Evolutionary conservation across 2,329 filamentous ascomycete genomes (phyloP).

Genomic region (Delphinella strobiligena): DNA sequence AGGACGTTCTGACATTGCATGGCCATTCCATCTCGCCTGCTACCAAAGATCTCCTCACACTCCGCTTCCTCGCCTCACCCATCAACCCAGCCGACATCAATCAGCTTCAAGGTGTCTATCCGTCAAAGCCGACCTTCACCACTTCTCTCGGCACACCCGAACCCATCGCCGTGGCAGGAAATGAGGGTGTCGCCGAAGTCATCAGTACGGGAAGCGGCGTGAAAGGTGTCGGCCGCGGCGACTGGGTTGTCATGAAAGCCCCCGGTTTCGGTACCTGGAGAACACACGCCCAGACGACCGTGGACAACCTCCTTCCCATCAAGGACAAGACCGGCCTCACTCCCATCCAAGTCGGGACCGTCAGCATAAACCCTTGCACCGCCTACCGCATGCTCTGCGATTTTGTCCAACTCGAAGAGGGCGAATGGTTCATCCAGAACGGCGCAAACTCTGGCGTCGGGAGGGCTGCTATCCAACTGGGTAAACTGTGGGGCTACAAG

Average conservation of each 20-base stretch:
- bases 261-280: conserved; percentile 89
- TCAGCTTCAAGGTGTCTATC: conserved; percentile 94
- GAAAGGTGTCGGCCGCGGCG: conserved; percentile 56
- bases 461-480: conserved; percentile 81
- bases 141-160: conserved; percentile 62
- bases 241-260: conserved; percentile 84
- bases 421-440: conserved; percentile 87
- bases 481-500: conserved; percentile 70
- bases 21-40: conserved; percentile 65
- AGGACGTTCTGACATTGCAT: conserved; percentile 58
- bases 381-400: conserved; percentile 87
- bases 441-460: conserved; percentile 92
- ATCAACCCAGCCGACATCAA: conserved; percentile 98
- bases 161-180: conserved; percentile 70
- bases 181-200: conserved; percentile 93
- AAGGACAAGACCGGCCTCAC: conserved; percentile 58
- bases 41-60: conserved; percentile 57
- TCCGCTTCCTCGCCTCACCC: conserved; percentile 79
- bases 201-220: conserved; percentile 51
- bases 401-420: conserved; percentile 55
- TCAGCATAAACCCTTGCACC: conserved; percentile 85
- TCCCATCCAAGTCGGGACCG: conserved; percentile 70
- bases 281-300: conserved; percentile 63
- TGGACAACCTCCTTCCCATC: conserved; percentile 54
- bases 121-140: conserved; percentile 67